Base-by-base conservation (phyloP, 345 rosid genomes). In the Moringa oleifera region DNA sequence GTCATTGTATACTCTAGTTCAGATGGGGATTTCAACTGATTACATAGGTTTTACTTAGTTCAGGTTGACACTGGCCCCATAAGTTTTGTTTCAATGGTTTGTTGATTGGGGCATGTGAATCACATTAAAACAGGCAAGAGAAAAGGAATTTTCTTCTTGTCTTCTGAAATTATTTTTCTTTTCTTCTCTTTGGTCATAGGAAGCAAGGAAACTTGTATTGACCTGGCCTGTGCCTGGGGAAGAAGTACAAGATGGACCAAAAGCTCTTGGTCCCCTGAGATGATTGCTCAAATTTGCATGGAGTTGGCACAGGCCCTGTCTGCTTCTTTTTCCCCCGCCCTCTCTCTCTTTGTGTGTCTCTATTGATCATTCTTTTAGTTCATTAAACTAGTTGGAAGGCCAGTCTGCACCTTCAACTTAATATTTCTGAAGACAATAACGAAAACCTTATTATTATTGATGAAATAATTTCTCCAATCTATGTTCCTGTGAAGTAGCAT, bases 21-120 rank as follows among this genome's bases (percentile, higher is more conserved):
- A 51, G 74, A 69, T 3, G 47, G 66, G 51, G 47, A 51, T 62
- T 58, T 59, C 68, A 22, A 58, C 41, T 72, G 65, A 58, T 70
- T 55, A 46, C 21, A 58, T 60, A 63, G 70, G 46, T 68, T 33
- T 33, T 49, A 47, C 55, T 59, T 66, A 46, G 71, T 51, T n/a
- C 62, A 63, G 73, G 61, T 68, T 51, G 67, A 62, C 19, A 57
- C 25, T 7, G 25, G 71, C 77, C 79, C 28, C 81, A 57, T 5
- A 41, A 23, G 67, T 77, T 78, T 75, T 71, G 55, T 67, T 54
- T 71, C 65, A 70, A 63, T 70, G 33, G 68, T 63, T 55, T 22
- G 64, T 63, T 67, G 71, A 64, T 61, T 66, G 81, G 75, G 81
- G 73, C 65, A 53, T 36, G 58, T 49, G 51, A 52, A 20, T 60